phyloP scores from a whole-genome alignment of 75 land plant species.

The Pinus tabuliformis region DNA sequence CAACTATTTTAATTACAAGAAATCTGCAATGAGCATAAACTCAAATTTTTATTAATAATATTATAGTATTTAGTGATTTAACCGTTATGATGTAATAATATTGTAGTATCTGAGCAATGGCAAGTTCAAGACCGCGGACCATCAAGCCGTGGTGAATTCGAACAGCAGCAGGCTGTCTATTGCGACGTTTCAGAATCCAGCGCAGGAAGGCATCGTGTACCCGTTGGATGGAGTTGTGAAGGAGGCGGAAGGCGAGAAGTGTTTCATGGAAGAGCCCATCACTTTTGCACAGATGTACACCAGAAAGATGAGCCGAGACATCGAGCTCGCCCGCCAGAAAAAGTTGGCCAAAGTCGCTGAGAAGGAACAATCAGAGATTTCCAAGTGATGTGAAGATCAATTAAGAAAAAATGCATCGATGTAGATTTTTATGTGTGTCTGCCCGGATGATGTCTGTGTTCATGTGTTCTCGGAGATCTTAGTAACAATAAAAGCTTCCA shows the following conservation, averaged over 20 bases:
- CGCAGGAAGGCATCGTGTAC: conserved; percentile 36
- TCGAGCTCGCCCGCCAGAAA: conserved; percentile 54
- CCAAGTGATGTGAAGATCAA: too few species aligned
- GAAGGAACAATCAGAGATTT: too few species aligned
- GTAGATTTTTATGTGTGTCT: too few species aligned
- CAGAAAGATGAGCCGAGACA: conserved; percentile 56
- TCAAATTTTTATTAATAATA: too few species aligned
- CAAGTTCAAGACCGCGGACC: conserved; percentile 38
- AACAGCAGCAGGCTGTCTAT: conserved; percentile 50
- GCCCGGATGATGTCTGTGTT: too few species aligned
- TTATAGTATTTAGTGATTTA: too few species aligned
- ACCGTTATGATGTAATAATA: not conserved
- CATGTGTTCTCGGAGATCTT: too few species aligned
- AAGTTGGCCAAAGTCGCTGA: conserved; percentile 8
- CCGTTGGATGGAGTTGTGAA: conserved; percentile 34
- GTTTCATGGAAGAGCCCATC: conserved; percentile 33
- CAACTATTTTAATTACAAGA: too few species aligned
- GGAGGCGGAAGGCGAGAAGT: not conserved
- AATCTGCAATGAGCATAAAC: too few species aligned
- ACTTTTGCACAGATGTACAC: conserved; percentile 60
- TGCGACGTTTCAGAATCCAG: conserved; percentile 67
- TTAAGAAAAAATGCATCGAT: too few species aligned
- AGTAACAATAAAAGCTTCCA: too few species aligned
- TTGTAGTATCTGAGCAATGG: conserved; percentile 60
- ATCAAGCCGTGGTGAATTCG: conserved; percentile 42